Conservation (phyloP, 2,329 filamentous ascomycete genomes). For the Alternaria burnsii region DNA sequence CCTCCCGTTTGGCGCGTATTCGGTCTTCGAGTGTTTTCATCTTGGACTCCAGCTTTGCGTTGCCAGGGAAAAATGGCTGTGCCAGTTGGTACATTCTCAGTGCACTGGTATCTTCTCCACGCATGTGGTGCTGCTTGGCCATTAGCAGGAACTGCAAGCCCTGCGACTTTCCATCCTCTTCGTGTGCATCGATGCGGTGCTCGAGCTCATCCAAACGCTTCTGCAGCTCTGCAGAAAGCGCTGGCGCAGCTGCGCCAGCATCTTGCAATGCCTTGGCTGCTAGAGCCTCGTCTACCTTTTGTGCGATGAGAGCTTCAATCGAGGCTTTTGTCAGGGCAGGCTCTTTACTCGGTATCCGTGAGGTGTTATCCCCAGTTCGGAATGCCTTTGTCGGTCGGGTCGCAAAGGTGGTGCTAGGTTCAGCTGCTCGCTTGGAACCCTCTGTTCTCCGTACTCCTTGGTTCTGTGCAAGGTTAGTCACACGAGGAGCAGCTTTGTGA, state of each 20-base stretch:
- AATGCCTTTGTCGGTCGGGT: slow-evolving; percentile 53
- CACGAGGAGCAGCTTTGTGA: slow-evolving; percentile 39
- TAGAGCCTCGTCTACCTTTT: slow-evolving; percentile 88
- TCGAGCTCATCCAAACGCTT: slow-evolving; percentile 84
- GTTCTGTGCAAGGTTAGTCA: slow-evolving; percentile 46
- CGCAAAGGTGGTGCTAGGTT: slow-evolving; percentile 47
- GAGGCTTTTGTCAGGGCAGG: slow-evolving; percentile 65
- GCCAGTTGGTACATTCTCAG: slow-evolving; percentile 88
- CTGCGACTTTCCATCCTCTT: slow-evolving; percentile 79
- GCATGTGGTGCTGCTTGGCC: slow-evolving; percentile 87
- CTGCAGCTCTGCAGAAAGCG: slow-evolving; percentile 80
- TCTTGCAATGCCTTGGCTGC: slow-evolving; percentile 74
- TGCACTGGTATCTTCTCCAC: slow-evolving; percentile 79
- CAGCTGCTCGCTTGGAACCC: slow-evolving; percentile 55
- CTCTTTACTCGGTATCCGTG: slow-evolving; percentile 38
- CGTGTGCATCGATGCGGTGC: slow-evolving; percentile 75
- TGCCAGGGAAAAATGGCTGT: slow-evolving; percentile 83
- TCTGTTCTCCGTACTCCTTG: slow-evolving; percentile 50
- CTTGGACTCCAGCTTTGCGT: slow-evolving; percentile 73
- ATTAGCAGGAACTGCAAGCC: slow-evolving; percentile 87
- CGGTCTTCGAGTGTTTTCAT: slow-evolving; percentile 64
- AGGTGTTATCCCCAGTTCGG: slow-evolving; percentile 47
- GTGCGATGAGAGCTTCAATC: slow-evolving; percentile 91
- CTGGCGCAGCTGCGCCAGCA: slow-evolving; percentile 55
- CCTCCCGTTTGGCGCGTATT: slow-evolving; percentile 53